Conservation (phyloP, 2,329 filamentous ascomycete genomes). For the Neonectria sp. region DNA sequence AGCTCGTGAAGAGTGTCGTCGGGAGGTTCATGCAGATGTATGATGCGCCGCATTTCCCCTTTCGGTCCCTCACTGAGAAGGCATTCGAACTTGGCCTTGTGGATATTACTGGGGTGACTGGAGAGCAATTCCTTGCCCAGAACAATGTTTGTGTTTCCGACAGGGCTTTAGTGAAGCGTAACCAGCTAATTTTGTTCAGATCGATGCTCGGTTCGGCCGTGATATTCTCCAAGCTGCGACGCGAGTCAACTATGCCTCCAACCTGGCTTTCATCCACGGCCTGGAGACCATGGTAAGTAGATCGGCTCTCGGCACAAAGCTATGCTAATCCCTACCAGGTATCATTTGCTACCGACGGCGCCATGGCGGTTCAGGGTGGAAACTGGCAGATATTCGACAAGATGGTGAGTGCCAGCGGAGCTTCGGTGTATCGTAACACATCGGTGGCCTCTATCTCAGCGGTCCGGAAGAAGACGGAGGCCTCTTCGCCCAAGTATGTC, state of each 20-base stretch:
- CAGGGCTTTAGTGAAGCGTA: background rate
- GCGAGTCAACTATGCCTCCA: constrained; percentile 94
- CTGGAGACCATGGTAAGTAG: constrained; percentile 81
- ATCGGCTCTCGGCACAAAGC: too few relatives aligned
- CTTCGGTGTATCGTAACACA: constrained; percentile 76
- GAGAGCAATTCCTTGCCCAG: constrained; percentile 77
- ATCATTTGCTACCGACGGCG: constrained; percentile 90
- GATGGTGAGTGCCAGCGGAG: constrained; percentile 79
- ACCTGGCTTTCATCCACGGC: constrained; percentile 88
- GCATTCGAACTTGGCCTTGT: constrained; percentile 78
- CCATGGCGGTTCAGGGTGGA: constrained; percentile 83
- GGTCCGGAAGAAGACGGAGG: constrained; percentile 59
- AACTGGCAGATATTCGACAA: constrained; percentile 96
- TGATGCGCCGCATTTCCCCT: constrained; percentile 86
- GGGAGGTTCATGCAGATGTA: constrained; percentile 86
- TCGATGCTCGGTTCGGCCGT: constrained; percentile 77
- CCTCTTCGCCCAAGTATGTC: constrained; percentile 62
- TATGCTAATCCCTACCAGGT: constrained; percentile 63
- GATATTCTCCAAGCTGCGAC: constrained; percentile 94
- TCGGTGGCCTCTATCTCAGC: constrained; percentile 74
- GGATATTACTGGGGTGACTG: constrained; percentile 78
- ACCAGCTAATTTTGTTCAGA: constrained; percentile 53
- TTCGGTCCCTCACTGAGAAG: constrained; percentile 79
- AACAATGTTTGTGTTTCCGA: constrained; percentile 65
- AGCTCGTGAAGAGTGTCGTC: constrained; percentile 80